Conservation (phyloP, 225 moss, liverwort and hornwort species). For the Takakia lepidozioides region DNA sequence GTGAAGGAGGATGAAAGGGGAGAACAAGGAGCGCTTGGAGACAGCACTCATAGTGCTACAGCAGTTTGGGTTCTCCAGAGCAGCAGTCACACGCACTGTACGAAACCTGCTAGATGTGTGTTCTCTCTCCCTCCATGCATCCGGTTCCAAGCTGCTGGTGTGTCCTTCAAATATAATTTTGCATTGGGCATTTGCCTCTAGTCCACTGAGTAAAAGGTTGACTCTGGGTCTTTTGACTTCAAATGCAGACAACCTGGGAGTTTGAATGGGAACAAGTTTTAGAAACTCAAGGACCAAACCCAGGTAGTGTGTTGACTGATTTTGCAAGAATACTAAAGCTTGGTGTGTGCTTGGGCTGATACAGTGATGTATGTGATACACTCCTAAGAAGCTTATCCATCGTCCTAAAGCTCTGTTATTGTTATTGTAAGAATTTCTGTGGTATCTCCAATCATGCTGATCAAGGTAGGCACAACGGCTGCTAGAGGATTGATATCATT, state of each 20-base stretch:
- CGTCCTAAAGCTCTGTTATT: neutral
- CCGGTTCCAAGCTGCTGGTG: neutral
- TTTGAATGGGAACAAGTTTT: too few species aligned
- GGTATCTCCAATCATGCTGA: neutral
- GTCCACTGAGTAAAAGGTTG: too few species aligned
- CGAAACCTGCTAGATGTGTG: slow-evolving; percentile 1
- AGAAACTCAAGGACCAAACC: too few species aligned
- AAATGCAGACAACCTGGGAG: too few species aligned
- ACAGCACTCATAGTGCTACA: neutral
- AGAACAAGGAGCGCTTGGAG: slow-evolving; percentile 1
- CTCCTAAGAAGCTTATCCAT: too few species aligned
- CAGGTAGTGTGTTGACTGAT: too few species aligned
- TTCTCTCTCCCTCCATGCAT: neutral
- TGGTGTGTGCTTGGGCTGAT: too few species aligned
- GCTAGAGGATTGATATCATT: too few species aligned
- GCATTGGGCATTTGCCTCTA: too few species aligned
- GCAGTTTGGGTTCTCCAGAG: neutral
- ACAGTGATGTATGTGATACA: neutral
- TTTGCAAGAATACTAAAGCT: too few species aligned
- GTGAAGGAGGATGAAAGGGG: slow-evolving; percentile 2
- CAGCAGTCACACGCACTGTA: slow-evolving; percentile 1
- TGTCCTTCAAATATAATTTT: neutral
- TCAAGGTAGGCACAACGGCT: neutral
- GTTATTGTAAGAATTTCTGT: neutral
- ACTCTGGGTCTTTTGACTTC: too few species aligned